phyloP scores from a whole-genome alignment of 768 basidiomycete species.

The Russula olivacea region DNA sequence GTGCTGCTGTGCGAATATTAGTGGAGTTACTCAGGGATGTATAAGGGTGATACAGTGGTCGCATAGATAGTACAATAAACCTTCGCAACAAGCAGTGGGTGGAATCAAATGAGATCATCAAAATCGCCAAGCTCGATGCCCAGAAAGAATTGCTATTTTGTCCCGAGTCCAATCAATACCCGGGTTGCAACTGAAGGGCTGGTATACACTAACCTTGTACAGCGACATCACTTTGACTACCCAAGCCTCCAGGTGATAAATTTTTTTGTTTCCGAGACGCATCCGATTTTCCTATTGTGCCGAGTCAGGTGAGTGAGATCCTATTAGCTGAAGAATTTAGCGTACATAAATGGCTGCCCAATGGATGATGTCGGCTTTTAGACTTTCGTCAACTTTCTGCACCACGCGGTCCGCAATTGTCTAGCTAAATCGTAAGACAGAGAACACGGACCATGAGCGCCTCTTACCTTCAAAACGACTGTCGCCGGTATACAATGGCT shows the following conservation, averaged over 20 bases:
- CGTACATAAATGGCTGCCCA: conserved; percentile 96
- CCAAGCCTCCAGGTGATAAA: conserved; percentile 97
- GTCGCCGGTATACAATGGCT: conserved; percentile 97
- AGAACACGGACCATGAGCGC: background rate
- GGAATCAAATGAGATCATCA: conserved; percentile 32
- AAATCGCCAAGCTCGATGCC: conserved; percentile 56
- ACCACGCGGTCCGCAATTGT: conserved; percentile 87
- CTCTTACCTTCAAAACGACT: conserved; percentile 76
- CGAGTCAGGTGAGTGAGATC: background rate
- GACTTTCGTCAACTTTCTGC: conserved; percentile 78
- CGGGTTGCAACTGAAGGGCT: background rate
- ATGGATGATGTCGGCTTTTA: conserved; percentile 93
- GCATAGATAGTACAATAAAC: background rate
- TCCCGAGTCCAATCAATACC: conserved; percentile 3
- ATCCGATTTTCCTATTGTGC: conserved; percentile 79
- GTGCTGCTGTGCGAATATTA: background rate
- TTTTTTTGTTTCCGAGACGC: conserved; percentile 88
- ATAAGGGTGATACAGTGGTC: conserved; percentile 5
- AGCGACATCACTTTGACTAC: conserved; percentile 93
- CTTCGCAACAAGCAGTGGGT: background rate
- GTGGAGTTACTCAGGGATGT: background rate
- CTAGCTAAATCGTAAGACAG: conserved; percentile 37
- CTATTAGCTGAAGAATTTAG: conserved; percentile 10
- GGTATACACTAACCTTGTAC: conserved; percentile 56
- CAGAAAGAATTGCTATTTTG: conserved; percentile 43